A percentile compares a stretch with the other conserved stretches of the same genome.
Evolutionary conservation across 2,329 filamentous ascomycete genomes (phyloP).

Genomic region (Ophiobolus disseminans): DNA sequence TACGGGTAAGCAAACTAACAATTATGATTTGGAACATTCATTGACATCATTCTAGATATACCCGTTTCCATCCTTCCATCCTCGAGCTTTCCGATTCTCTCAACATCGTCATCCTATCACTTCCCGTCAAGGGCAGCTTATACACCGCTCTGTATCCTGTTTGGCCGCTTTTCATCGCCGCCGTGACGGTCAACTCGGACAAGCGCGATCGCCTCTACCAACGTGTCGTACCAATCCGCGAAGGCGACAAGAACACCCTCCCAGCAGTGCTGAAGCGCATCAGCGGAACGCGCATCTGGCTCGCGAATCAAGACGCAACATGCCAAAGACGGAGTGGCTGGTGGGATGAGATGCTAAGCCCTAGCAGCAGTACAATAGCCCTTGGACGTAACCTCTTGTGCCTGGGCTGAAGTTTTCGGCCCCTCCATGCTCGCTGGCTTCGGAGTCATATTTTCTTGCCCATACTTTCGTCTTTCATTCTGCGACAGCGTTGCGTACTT

Average conservation of each 20-base stretch:
- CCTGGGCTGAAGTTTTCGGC: slow-evolving; percentile 14
- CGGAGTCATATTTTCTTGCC: too few relatives aligned
- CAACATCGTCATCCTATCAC: slow-evolving; percentile 28
- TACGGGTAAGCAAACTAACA: slow-evolving; percentile 30
- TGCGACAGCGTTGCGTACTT: too few relatives aligned
- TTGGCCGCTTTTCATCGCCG: slow-evolving; percentile 44
- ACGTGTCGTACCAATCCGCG: slow-evolving; percentile 39
- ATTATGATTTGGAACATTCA: not conserved
- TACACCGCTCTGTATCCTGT: slow-evolving; percentile 44
- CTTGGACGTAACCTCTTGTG: slow-evolving; percentile 22
- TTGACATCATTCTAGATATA: slow-evolving; percentile 27
- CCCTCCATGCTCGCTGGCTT: too few relatives aligned
- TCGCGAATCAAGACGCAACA: slow-evolving; percentile 36
- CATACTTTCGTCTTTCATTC: too few relatives aligned
- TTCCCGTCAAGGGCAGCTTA: slow-evolving; percentile 41
- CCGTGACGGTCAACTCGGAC: slow-evolving; percentile 40
- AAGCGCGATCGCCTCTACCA: slow-evolving; percentile 42
- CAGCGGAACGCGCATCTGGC: slow-evolving; percentile 39
- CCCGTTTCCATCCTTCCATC: slow-evolving; percentile 39
- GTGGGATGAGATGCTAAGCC: slow-evolving; percentile 46
- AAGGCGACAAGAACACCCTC: slow-evolving; percentile 43
- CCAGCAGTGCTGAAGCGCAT: slow-evolving; percentile 40
- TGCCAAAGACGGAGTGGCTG: slow-evolving; percentile 33
- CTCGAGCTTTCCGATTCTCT: slow-evolving; percentile 38
- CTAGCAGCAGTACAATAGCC: slow-evolving; percentile 32